Evolutionary conservation across 306 rosid genomes (phyloP).

Genomic region (Prunus davidiana): DNA sequence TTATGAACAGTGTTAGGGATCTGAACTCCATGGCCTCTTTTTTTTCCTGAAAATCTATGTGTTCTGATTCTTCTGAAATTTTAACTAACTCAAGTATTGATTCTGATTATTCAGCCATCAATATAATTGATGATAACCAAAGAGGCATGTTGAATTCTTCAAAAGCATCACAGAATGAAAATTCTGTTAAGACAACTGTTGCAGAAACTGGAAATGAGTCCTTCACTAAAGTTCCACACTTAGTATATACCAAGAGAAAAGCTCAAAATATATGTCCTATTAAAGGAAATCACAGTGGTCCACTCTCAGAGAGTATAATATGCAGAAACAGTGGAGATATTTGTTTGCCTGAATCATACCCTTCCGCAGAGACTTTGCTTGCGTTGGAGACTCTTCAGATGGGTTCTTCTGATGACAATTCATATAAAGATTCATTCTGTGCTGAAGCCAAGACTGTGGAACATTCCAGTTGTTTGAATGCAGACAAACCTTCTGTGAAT

Average conservation of each 20-base stretch:
- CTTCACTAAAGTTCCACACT: slow-evolving; percentile 32
- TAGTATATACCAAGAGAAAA: slow-evolving; percentile 59
- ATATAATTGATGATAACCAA: slow-evolving; percentile 23
- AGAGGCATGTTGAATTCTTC: slow-evolving; percentile 29
- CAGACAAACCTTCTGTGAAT: slow-evolving; percentile 11
- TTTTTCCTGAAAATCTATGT: slow-evolving; percentile 4
- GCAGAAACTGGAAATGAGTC: slow-evolving; percentile 31
- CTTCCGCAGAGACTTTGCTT: slow-evolving; percentile 30
- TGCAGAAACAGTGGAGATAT: slow-evolving; percentile 32
- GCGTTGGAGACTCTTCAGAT: slow-evolving; percentile 31
- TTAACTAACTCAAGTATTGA: slow-evolving; percentile 23
- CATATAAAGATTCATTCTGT: slow-evolving; percentile 17
- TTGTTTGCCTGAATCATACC: slow-evolving; percentile 27
- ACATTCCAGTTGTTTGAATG: slow-evolving; percentile 4
- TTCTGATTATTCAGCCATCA: slow-evolving; percentile 30
- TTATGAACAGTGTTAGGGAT: slow-evolving; percentile 4
- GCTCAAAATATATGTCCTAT: slow-evolving; percentile 21
- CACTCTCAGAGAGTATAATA: slow-evolving; percentile 30
- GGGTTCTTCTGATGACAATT: slow-evolving; percentile 33
- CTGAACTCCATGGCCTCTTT: background rate
- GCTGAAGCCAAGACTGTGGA: slow-evolving; percentile 24
- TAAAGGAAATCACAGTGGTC: slow-evolving; percentile 26
- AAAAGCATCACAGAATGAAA: slow-evolving; percentile 33
- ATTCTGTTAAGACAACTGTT: slow-evolving; percentile 22
- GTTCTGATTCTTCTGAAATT: slow-evolving; percentile 11